Evolutionary conservation across 2,329 filamentous ascomycete species (phyloP), one percentile per base, ranked within the genome.

Genomic region (Verticillium klebahnii): DNA sequence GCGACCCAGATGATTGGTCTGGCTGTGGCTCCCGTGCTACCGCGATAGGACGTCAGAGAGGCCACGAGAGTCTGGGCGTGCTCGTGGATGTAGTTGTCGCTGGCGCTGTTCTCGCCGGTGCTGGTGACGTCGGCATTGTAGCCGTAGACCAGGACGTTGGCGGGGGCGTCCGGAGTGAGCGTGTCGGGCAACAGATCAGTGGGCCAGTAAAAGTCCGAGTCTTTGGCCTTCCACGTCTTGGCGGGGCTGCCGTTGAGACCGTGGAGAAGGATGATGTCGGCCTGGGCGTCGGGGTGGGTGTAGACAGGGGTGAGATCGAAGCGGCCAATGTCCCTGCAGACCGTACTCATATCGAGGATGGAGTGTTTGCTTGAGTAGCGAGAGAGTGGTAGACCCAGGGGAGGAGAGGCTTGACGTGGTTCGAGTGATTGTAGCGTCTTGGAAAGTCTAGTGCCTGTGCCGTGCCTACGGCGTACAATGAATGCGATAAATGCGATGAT

Each of bases 1-100:
- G 84, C 89, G 39, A 93, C 84, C 80, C 89, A 93, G 64, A 93
- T 87, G 67, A 93, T 90, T 5, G 90, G 88, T 55, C 87, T 85
- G 29, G 81, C 79, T 37, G 78, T 75, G 5, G 84, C 85, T 59
- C 82, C 78, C 64, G 84, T 80, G 36, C 17, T 80, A 68, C 82
- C 84, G 66, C 89, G 82, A 70, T 89, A 89, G 36, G 86, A 78
- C 2, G 86, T 84, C 17, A 92, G 77, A 56, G 80, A 84, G 5
- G 82, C 82, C 7, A 90, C 81, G 36, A 92, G 77, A 12, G 84
- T 89, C 74, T 91, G 88, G 0, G 89, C 89, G 74, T 92, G 89
- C 69, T 90, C 84, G 63, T 87, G 84, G 67, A 92, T 85, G 67
- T 84, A 86, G 73, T 88, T 88, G 66, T 89, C 84, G 68, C 85